A percentile compares a stretch with the other conserved stretches of the same genome.
phyloP scores from a whole-genome alignment of 176 grass and related monocot genomes.

The Typha latifolia region DNA sequence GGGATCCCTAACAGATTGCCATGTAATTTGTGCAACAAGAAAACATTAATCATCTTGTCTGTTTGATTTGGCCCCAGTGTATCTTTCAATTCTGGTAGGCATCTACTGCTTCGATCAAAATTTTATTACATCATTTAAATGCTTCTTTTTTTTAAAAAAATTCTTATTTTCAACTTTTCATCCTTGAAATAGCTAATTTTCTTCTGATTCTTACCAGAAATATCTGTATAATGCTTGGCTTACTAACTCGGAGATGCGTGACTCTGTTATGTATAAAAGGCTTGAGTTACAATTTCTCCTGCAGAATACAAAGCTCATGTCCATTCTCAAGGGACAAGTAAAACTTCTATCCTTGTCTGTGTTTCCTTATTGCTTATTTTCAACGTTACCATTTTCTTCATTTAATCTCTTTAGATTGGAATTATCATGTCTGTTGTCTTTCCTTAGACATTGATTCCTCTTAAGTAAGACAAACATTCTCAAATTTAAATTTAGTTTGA shows the following conservation, averaged over 20 bases:
- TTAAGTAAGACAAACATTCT: background rate
- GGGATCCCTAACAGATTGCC: too few relatives aligned
- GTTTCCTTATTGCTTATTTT: background rate
- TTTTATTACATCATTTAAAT: slow-evolving; percentile 1
- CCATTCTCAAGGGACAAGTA: slow-evolving; percentile 80
- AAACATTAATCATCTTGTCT: background rate
- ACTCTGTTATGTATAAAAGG: slow-evolving; percentile 72
- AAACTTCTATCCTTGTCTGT: slow-evolving; percentile 22
- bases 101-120: background rate
- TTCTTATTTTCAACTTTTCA: slow-evolving; percentile 4
- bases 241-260: slow-evolving; percentile 59
- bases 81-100: background rate
- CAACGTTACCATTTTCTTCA: background rate
- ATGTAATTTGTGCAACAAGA: too few relatives aligned
- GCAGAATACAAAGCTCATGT: slow-evolving; percentile 67
- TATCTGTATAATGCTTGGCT: slow-evolving; percentile 84
- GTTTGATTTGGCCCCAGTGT: background rate
- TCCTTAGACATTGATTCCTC: background rate
- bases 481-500: background rate
- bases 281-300: slow-evolving; percentile 55
- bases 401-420: slow-evolving; percentile 7
- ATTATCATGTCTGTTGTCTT: slow-evolving; percentile 2
- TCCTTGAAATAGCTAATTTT: background rate
- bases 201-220: slow-evolving; percentile 39
- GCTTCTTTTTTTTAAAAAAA: background rate